A percentile compares a stretch with the other conserved stretches of the same genome.
Evolutionary conservation across 352 stramenopile genomes (phyloP).

Genomic region (Phytophthora rubi): DNA sequence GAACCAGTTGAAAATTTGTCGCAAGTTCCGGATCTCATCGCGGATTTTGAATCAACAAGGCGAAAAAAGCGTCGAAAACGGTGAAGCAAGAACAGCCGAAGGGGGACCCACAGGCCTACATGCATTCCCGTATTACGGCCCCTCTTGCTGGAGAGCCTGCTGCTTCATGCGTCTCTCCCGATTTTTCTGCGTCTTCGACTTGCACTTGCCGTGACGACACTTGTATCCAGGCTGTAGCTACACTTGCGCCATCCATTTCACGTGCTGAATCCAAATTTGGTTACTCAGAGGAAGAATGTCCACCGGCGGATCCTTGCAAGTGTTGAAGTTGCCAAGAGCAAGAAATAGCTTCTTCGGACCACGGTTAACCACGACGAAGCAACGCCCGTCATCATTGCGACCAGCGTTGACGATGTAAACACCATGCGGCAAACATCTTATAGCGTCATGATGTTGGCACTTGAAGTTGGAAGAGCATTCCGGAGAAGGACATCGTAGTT

Average conservation of each 20-base stretch:
- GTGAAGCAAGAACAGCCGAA: neutral
- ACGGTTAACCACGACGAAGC: slow-evolving; percentile 1
- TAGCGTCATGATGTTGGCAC: neutral
- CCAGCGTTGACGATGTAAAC: slow-evolving; percentile 10
- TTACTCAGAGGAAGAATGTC: neutral
- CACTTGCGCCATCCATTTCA: slow-evolving; percentile 7
- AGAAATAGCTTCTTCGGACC: neutral
- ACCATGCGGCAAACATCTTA: neutral
- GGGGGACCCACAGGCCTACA: slow-evolving; percentile 9
- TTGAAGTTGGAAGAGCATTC: neutral
- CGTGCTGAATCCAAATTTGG: neutral
- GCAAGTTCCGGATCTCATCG: slow-evolving; percentile 12
- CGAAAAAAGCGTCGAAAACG: slow-evolving; percentile 1
- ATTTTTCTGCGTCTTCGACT: slow-evolving; percentile 1
- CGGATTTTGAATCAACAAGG: neutral
- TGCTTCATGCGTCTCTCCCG: neutral
- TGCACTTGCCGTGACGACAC: slow-evolving; percentile 6
- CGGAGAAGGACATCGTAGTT: neutral
- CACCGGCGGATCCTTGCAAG: neutral
- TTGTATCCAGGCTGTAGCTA: neutral
- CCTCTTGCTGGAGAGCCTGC: neutral
- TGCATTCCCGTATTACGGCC: slow-evolving; percentile 18
- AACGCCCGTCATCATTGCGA: neutral
- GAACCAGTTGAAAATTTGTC: slow-evolving; percentile 1
- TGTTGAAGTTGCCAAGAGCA: neutral